Evolutionary conservation across 2,329 filamentous ascomycete species (phyloP).

Genomic region (Escovopsis weberi): DNA sequence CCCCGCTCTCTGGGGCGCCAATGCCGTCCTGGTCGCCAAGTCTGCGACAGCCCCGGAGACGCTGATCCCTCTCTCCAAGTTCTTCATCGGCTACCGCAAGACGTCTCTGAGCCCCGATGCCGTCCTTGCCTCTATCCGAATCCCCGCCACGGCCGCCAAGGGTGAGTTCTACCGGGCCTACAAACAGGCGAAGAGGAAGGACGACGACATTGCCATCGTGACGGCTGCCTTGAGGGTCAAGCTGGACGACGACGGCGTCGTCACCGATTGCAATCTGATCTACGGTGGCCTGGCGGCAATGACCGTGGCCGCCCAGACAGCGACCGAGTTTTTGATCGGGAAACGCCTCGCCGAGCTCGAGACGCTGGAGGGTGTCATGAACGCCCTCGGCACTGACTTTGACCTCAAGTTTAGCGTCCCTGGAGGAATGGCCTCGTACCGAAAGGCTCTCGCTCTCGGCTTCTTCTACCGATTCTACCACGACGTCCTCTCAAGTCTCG

Average conservation of each 20-base stretch:
- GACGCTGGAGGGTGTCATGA: conserved; percentile 83
- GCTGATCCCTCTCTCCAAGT: conserved; percentile 81
- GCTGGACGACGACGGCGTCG: conserved; percentile 52
- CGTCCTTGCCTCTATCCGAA: conserved; percentile 74
- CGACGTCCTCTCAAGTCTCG: conserved; percentile 57
- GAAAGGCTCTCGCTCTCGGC: conserved; percentile 75
- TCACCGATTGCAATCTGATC: conserved; percentile 64
- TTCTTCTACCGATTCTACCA: conserved; percentile 98
- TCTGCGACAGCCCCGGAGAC: conserved; percentile 51
- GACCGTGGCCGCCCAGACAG: conserved; percentile 72
- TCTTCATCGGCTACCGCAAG: conserved; percentile 82
- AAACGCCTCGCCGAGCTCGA: conserved; percentile 67
- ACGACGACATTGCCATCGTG: conserved; percentile 97
- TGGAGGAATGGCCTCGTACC: conserved; percentile 93
- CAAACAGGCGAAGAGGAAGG: conserved; percentile 93
- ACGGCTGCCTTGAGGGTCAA: conserved; percentile 70
- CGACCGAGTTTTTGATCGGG: conserved; percentile 59
- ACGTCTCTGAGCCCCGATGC: conserved; percentile 72
- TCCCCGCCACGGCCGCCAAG: conserved; percentile 59
- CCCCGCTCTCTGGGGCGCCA: conserved; percentile 79
- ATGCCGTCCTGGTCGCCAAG: conserved; percentile 68
- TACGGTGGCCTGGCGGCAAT: conserved; percentile 93
- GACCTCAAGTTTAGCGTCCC: conserved; percentile 80
- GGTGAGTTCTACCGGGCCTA: conserved; percentile 81
- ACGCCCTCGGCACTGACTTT: conserved; percentile 78